A percentile compares a stretch with the other conserved stretches of the same genome.
phyloP scores from a whole-genome alignment of 2,329 filamentous ascomycete species.

The Colletotrichum agaves region DNA sequence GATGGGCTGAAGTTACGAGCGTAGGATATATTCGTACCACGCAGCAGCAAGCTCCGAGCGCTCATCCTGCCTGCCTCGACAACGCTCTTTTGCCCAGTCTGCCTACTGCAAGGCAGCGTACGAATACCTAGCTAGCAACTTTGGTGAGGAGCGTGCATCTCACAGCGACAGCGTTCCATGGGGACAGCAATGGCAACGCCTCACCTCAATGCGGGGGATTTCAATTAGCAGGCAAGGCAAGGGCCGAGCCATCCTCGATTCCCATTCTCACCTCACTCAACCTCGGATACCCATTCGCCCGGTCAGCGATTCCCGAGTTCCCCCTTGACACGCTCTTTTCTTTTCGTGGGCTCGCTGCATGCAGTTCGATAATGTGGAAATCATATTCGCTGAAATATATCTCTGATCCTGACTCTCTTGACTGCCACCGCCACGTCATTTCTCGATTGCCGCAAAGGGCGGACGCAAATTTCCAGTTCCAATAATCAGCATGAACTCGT shows the following conservation, averaged over 20 bases:
- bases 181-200: neutral
- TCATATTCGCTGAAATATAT: constrained; percentile 5
- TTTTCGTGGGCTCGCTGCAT: too few species aligned
- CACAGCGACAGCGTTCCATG: neutral
- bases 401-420: neutral
- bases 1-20: neutral
- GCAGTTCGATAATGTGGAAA: constrained; percentile 24
- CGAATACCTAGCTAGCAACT: neutral
- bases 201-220: neutral
- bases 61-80: too few species aligned
- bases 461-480: neutral
- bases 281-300: neutral
- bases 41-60: too few species aligned
- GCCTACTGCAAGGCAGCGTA: too few species aligned
- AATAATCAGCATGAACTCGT: constrained; percentile 5
- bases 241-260: too few species aligned
- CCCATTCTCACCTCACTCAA: neutral
- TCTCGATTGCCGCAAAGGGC: constrained; percentile 6
- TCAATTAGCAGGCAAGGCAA: neutral
- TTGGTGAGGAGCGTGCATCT: constrained; percentile 1
- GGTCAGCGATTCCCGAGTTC: too few species aligned
- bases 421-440: constrained; percentile 7
- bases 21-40: too few species aligned
- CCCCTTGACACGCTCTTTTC: too few species aligned
- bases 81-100: too few species aligned